Evolutionary conservation across 2,329 filamentous ascomycete genomes (phyloP), one percentile per base, ranked within the genome.

Genomic region (Hymenoscyphus scutula): DNA sequence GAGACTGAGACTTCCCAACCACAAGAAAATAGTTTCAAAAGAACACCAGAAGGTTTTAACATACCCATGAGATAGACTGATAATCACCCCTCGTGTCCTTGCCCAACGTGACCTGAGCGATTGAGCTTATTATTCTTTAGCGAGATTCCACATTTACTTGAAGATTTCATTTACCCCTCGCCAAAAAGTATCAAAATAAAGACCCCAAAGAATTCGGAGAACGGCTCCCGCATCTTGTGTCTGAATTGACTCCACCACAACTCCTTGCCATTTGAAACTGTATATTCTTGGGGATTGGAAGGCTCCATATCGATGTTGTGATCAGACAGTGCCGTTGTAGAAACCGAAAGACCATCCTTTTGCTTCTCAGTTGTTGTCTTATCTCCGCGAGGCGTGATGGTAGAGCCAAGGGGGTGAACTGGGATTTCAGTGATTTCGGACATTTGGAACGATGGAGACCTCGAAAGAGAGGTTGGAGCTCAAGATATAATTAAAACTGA

Each of bases 151-250:
- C 25, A 6, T 23, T 7, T 23, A 57, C 41, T 57, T 29, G 8
- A 2, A 3, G 7, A 19, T 11, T 25, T 54, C 2, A 53, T 64
- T 61, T 63, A 85, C 34, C 87, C 88, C 64, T 90, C 85, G 7
- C 89, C 89, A 69, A 91, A 91, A 51, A 91, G 76, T 65, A 91
- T 79, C 60, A 91, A 72, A 61, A 89, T 82, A 77, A 91, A 87
- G 19, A 85, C 87, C 13, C 87, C 87, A 60, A 88, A 82, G 76
- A 90, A 90, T 67, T 90, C 88, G 0, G 85, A 84, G 63, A 90
- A 84, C 0, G 71, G 70, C 23, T 73, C 71, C 29, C 68, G 62
- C 30, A 71, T 58, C 0, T 17, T 48, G 17, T 66, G 65, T 48
- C 71, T 58, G 19, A 68, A 59, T 8, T 63, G 62, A 57, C 64